Percentiles rank a stretch among this genome's conserved stretches.
Evolutionary conservation across 2,329 filamentous ascomycete species (phyloP).

Genomic region (Colletotrichum melonis): DNA sequence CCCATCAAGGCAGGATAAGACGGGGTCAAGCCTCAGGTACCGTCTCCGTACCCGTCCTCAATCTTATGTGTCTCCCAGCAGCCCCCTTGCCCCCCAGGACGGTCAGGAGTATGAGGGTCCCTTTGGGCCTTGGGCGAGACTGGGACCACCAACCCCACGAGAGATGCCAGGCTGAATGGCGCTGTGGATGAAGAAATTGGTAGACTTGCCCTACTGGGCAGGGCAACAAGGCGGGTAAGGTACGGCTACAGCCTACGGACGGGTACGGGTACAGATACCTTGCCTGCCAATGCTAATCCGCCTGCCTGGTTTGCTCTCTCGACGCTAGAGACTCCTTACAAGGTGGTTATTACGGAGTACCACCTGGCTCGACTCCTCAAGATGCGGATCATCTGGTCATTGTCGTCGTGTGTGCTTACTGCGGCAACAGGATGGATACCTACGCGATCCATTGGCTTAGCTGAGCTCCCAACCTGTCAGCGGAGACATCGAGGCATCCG

Average conservation of each 20-base stretch:
- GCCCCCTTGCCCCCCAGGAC: neutral
- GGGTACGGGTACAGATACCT: slow-evolving; percentile 14
- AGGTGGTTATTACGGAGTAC: slow-evolving; percentile 14
- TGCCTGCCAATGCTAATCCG: slow-evolving; percentile 16
- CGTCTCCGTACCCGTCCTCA: slow-evolving; percentile 1
- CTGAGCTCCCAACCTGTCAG: neutral
- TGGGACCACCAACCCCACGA: slow-evolving; percentile 5
- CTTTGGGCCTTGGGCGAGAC: neutral
- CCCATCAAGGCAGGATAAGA: slow-evolving; percentile 15
- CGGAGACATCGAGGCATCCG: neutral
- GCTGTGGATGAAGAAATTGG: slow-evolving; percentile 6
- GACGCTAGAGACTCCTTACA: neutral
- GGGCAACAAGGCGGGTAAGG: slow-evolving; percentile 10
- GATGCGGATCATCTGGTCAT: slow-evolving; percentile 21
- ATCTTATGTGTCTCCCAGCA: neutral
- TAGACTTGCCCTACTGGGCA: slow-evolving; percentile 31
- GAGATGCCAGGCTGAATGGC: slow-evolving; percentile 1
- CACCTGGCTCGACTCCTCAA: slow-evolving; percentile 6
- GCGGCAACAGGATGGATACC: neutral
- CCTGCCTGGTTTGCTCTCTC: slow-evolving; percentile 13
- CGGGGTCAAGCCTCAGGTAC: slow-evolving; percentile 26
- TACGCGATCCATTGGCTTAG: neutral
- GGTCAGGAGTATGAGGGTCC: slow-evolving; percentile 4
- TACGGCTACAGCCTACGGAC: slow-evolving; percentile 5
- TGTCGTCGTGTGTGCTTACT: slow-evolving; percentile 1